Conservation (phyloP, 139 green algal species). For the Chlamydomonas sp. region DNA sequence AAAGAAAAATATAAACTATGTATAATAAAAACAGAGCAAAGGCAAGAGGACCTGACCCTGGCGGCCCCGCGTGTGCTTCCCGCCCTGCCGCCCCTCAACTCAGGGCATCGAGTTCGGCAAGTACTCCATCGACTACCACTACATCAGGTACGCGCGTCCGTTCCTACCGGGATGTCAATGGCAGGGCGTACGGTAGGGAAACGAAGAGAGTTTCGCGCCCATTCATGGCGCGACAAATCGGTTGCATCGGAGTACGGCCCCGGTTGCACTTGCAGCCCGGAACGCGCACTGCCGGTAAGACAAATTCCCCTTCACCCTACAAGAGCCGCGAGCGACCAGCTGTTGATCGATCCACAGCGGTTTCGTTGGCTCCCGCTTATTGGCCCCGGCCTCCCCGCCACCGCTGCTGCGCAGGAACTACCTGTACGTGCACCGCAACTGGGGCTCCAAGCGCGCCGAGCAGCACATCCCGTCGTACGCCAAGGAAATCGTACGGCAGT, state of each 20-base stretch:
- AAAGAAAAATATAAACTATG: too few species aligned
- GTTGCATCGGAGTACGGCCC: too few species aligned
- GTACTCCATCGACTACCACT: conserved; percentile 98
- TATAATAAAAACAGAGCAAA: too few species aligned
- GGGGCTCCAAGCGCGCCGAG: conserved; percentile 35
- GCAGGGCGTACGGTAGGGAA: too few species aligned
- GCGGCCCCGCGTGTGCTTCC: too few species aligned
- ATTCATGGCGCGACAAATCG: too few species aligned
- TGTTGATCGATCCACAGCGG: background rate
- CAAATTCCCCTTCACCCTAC: too few species aligned
- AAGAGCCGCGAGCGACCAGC: background rate
- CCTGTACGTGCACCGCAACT: conserved; percentile 54
- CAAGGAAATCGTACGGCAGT: conserved; percentile 46
- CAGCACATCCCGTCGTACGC: conserved; percentile 51
- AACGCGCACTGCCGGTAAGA: too few species aligned
- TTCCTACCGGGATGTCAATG: too few species aligned
- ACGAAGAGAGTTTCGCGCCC: too few species aligned
- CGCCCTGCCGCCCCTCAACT: background rate
- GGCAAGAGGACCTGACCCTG: background rate
- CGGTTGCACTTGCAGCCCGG: too few species aligned
- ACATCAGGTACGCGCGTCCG: conserved; percentile 66
- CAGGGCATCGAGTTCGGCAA: conserved; percentile 96
- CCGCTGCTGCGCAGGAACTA: conserved; percentile 35
- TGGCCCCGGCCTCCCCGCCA: background rate
- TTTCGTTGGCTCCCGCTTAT: background rate